Conservation (phyloP, 108 stramenopile species). For the Mediolabrus comicus region DNA sequence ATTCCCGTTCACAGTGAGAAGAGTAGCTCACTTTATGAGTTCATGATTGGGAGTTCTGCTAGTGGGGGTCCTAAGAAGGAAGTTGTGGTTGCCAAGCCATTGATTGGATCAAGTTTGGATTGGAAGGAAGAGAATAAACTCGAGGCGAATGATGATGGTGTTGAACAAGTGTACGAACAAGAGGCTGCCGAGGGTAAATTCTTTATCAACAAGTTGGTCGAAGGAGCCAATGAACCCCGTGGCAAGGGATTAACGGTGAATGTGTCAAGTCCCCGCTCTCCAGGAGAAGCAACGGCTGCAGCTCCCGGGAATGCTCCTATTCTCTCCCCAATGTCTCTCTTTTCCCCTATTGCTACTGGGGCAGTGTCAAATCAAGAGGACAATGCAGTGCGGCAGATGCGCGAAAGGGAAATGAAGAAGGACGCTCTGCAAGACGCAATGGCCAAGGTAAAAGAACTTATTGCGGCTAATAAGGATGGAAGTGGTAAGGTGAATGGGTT, state of each 20-base stretch:
- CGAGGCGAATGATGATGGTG: neutral
- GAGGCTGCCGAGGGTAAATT: slow-evolving; percentile 45
- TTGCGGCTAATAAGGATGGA: neutral
- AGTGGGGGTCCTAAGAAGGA: slow-evolving; percentile 4
- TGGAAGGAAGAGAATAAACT: neutral
- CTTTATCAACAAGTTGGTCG: slow-evolving; percentile 38
- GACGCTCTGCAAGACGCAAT: slow-evolving; percentile 11
- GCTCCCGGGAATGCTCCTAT: slow-evolving; percentile 5
- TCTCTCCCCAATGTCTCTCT: slow-evolving; percentile 33
- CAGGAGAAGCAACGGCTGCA: neutral
- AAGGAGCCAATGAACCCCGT: neutral
- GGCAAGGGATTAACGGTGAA: neutral
- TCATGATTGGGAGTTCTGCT: slow-evolving; percentile 23
- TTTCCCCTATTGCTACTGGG: slow-evolving; percentile 11
- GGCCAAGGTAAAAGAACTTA: slow-evolving; percentile 14
- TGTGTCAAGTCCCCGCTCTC: slow-evolving; percentile 1
- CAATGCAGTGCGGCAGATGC: slow-evolving; percentile 31
- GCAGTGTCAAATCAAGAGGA: slow-evolving; percentile 16
- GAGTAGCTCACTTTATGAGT: slow-evolving; percentile 32
- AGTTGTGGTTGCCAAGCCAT: slow-evolving; percentile 36
- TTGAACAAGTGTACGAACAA: slow-evolving; percentile 40
- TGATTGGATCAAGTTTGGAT: slow-evolving; percentile 9
- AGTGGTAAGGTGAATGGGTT: slow-evolving; percentile 1
- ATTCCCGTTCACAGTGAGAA: slow-evolving; percentile 17
- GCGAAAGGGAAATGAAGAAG: slow-evolving; percentile 37